Evolutionary conservation across 495 filamentous ascomycete species (phyloP).

Genomic region (Penicillium tannophilum): DNA sequence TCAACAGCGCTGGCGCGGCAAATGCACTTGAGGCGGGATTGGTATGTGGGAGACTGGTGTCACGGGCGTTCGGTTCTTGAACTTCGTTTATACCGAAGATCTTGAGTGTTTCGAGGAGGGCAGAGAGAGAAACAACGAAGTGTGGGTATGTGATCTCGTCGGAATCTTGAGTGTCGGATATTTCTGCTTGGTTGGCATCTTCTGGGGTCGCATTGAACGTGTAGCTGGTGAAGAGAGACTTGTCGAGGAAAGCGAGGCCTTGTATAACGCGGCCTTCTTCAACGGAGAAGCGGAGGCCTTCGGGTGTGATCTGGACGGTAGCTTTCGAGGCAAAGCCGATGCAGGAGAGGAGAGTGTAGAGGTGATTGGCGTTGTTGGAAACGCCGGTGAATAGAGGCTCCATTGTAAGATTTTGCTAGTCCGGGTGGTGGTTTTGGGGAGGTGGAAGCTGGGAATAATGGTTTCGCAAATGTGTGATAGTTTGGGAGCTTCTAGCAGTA

Average conservation of each 20-base stretch:
- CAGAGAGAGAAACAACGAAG: constrained; percentile 84
- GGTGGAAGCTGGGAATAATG: constrained; percentile 3
- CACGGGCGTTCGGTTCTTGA: constrained; percentile 51
- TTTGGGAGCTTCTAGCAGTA: constrained; percentile 41
- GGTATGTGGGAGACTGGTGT: constrained; percentile 51
- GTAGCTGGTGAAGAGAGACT: constrained; percentile 84
- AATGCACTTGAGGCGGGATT: constrained; percentile 64
- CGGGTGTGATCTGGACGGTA: constrained; percentile 78
- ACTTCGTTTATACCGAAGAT: constrained; percentile 84
- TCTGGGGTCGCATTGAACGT: constrained; percentile 55
- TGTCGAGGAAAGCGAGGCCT: constrained; percentile 82
- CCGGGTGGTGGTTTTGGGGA: constrained; percentile 8
- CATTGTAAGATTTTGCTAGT: constrained; percentile 20
- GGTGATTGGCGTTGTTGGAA: constrained; percentile 81
- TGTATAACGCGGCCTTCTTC: constrained; percentile 86
- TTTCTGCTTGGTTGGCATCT: constrained; percentile 27
- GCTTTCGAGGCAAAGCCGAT: constrained; percentile 80
- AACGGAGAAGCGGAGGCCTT: constrained; percentile 82
- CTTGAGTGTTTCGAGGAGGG: constrained; percentile 90
- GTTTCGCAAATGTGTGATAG: constrained; percentile 24
- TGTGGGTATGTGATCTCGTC: constrained; percentile 39
- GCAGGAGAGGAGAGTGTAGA: constrained; percentile 87
- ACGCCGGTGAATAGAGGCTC: constrained; percentile 76
- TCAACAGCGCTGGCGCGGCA: constrained; percentile 71
- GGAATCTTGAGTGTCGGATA: constrained; percentile 38